Base-by-base conservation (phyloP, 495 filamentous ascomycete genomes). In the Oidiodendron maius region DNA sequence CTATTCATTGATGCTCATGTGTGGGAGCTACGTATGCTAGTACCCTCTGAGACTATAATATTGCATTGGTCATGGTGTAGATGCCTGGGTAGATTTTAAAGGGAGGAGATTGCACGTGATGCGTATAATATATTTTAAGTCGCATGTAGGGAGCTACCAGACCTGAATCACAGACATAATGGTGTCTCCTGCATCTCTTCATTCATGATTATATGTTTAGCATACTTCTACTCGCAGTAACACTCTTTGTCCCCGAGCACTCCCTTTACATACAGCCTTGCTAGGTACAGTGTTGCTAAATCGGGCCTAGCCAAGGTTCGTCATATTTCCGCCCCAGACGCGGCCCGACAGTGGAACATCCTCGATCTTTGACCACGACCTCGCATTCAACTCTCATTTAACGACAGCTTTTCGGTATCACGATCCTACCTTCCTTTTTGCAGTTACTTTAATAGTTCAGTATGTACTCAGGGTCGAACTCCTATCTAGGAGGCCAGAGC, bases 381-480 rank as follows among this genome's bases (percentile, higher is more conserved):
- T 34, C 43, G 35, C 4, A 4, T 15, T 38, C 18, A 18, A 16
- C 20, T 9, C 6, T 20, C 4, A 15, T 4, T 13, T 4, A 5
- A 15, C n/a, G 35, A 37, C 35, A 6, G n/a, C n/a, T 37, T n/a
- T n/a, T 6, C 35, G n/a, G 4, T 13, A 37, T n/a, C 35, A n/a
- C 4, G n/a, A n/a, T n/a, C 26, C 26, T 5, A 22, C 18, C 12
- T 20, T 40, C 16, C 38, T 40, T 40, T 40, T 40, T 40, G 15
- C 38, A 9, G 20, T 40, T 18, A 18, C 3, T 18, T 20, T 9
- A 22, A 18, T 18, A 10, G 21, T 44, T 15, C 44, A 56, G 44
- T 70, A 95, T 96, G 90, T 96, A 83, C 71, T 91, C 89, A 35
- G 86, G 84, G 61, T 87, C 89, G 50, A 90, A 83, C 72, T 83